Evolutionary conservation across 306 rosid species (phyloP).

Genomic region (Psophocarpus tetragonolobus): DNA sequence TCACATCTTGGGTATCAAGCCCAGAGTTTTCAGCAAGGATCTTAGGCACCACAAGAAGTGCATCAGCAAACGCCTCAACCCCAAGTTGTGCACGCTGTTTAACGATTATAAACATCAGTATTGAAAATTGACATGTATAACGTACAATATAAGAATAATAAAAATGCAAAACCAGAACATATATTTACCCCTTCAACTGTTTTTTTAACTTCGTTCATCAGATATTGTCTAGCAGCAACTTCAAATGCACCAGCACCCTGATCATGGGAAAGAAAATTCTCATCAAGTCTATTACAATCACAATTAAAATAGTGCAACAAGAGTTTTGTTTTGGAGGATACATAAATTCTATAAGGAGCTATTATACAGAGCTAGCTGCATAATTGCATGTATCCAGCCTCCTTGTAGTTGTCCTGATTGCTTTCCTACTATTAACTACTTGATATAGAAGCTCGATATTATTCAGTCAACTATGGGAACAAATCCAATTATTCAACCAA

Average conservation of each 20-base stretch:
- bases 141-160: neutral
- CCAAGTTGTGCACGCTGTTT: conserved; percentile 98
- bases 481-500: neutral
- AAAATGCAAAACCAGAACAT: neutral
- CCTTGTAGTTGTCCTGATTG: neutral
- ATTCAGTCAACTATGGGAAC: neutral
- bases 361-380: neutral
- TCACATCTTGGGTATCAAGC: conserved; percentile 91
- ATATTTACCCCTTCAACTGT: conserved; percentile 92
- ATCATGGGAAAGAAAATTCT: conserved; percentile 30
- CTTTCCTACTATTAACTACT: neutral
- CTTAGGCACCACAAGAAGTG: conserved; percentile 97
- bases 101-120: conserved; percentile 32
- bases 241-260: conserved; percentile 99
- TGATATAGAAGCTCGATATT: neutral
- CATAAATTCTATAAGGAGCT: conserved; percentile 15
- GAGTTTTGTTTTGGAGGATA: neutral
- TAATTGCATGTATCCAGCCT: neutral
- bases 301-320: conserved; percentile 22
- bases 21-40: conserved; percentile 97
- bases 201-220: conserved; percentile 84
- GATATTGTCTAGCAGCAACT: conserved; percentile 92
- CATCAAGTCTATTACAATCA: conserved; percentile 26
- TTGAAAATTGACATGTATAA: neutral
- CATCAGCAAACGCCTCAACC: conserved; percentile 92